Base-by-base conservation (phyloP, 768 basidiomycete species). In the Xerocomellus amylosporus region DNA sequence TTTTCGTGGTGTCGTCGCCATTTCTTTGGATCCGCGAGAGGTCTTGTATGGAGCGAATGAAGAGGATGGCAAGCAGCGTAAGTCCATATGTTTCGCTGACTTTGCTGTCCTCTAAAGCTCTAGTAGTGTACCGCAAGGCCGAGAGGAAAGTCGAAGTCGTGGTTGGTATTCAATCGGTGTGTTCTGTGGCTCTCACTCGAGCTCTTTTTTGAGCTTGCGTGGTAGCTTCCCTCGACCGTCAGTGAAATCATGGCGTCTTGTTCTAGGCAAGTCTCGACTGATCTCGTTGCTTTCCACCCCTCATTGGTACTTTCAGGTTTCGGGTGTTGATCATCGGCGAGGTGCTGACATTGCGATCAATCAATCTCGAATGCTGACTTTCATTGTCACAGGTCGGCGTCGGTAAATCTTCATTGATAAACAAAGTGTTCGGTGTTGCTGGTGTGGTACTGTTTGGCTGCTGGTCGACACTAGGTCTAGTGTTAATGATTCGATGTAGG, bases 321-420 rank as follows among this genome's bases (percentile, higher is more conserved):
- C 53, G 53, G 2, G 26, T 54, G 17, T 19, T 52, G 53, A 54
- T 54, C 41, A 54, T 52, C 17, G 49, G 41, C 40, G 26, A 36
- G 43, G 47, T 53, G 14, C 28, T 22, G 38, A 26, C 12, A 10
- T 31, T 31, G 26, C 8, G 8, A n/a, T 22, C n/a, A 4, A n/a
- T 31, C 37, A 2, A 19, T 24, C 2, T 19, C 9, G 5, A 31
- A 30, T 15, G 20, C 38, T 50, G 15, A 47, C 8, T n/a, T 10
- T 38, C 17, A 3, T 47, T 8, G 12, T 26, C 34, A 22, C 17
- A 47, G 46, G 0, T 33, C 3, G 43, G 51, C 17, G 34, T 51
- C 19, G 42, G 51, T 10, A 51, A 51, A 46, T 46, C 42, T 10
- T 34, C 51, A 7, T 36, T 51, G n/a, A 51, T 51, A 24, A 34